These are phyloP conservation scores for Coniochaeta pulveracea DNA, from an alignment of 2,329 filamentous ascomycete species.

Conservation along the genomic window DNA sequence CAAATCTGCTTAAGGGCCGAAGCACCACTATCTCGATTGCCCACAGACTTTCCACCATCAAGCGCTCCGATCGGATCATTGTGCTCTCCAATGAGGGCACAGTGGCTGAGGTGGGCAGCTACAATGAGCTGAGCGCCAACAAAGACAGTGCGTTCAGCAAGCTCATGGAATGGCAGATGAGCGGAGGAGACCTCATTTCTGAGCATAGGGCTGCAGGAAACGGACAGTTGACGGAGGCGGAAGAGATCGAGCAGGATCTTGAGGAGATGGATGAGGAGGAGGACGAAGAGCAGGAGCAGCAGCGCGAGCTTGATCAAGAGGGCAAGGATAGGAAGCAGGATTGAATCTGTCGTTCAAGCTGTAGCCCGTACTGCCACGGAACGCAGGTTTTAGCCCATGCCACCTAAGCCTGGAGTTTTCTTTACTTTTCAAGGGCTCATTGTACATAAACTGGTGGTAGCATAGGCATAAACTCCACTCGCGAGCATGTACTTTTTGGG, in stretches of 20 bases:
- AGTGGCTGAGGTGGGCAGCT: slow-evolving; percentile 85
- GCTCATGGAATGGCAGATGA: slow-evolving; percentile 99
- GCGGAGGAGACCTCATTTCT: slow-evolving; percentile 56
- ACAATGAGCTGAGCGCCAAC: slow-evolving; percentile 61
- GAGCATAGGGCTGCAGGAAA: slow-evolving; percentile 21
- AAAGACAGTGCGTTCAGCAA: slow-evolving; percentile 78
- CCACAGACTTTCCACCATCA: slow-evolving; percentile 91
- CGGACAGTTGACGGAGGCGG: slow-evolving; percentile 35
- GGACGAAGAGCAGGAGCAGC: slow-evolving; percentile 12
- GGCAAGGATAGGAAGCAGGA: slow-evolving; percentile 8
- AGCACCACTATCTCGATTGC: slow-evolving; percentile 98
- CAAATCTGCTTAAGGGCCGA: slow-evolving; percentile 67
- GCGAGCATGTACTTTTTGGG: too few relatives aligned
- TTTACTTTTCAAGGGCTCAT: too few relatives aligned
- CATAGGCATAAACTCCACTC: too few relatives aligned
- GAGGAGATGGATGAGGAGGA: slow-evolving; percentile 27
- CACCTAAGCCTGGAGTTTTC: too few relatives aligned
- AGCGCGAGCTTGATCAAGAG: slow-evolving; percentile 5
- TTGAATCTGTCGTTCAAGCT: too few relatives aligned
- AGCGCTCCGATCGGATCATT: slow-evolving; percentile 88
- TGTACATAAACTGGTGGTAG: too few relatives aligned
- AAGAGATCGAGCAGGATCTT: slow-evolving; percentile 39
- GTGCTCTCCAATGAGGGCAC: slow-evolving; percentile 77
- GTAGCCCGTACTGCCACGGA: too few relatives aligned
- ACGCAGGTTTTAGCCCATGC: too few relatives aligned